Evolutionary conservation across 306 rosid species (phyloP), one percentile per base, ranked within the genome.

Genomic region (Trifolium repens): DNA sequence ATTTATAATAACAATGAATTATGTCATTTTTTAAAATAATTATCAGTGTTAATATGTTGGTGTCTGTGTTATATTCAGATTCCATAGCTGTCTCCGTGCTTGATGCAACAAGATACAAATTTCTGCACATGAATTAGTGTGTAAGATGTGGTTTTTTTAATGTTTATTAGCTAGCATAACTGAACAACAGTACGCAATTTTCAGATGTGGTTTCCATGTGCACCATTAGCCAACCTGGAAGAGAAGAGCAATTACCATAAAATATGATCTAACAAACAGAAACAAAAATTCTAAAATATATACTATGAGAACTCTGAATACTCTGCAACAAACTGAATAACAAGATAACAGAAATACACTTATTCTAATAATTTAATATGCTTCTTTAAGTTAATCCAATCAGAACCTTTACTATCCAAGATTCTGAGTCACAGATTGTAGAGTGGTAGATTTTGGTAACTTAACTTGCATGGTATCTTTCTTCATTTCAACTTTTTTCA

Each of bases 401-500:
- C 22, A 16, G 58, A n/a, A 3, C n/a, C 26, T 52, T 9, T 17
- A 10, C 26, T 15, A 78, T 52, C 42, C 42, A 39, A 39, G 40
- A 37, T 5, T 6, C 54, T 17, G 19, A 32, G 53, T 40, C 8
- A 13, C 70, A 54, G 42, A 73, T 19, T 55, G 53, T 43, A 19
- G 24, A 47, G 3, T 53, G 27, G 26, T 3, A 5, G 57, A 39
- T 65, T 17, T 59, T 53, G 34, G 64, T 58, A 58, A 58, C 35
- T 22, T 57, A 57, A 57, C 37, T 58, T 58, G 37, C 64, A 58
- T 26, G 35, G 39, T 59, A 58, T 58, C 64, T 7, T 12, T 16
- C 58, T 52, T 52, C 17, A 63, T 63, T 67, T 30, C 71, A 70
- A 76, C 34, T 27, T 4, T 50, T 34, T 58, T 53, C 66, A 47